Conservation (phyloP, 345 rosid genomes). For the Draba incana region DNA sequence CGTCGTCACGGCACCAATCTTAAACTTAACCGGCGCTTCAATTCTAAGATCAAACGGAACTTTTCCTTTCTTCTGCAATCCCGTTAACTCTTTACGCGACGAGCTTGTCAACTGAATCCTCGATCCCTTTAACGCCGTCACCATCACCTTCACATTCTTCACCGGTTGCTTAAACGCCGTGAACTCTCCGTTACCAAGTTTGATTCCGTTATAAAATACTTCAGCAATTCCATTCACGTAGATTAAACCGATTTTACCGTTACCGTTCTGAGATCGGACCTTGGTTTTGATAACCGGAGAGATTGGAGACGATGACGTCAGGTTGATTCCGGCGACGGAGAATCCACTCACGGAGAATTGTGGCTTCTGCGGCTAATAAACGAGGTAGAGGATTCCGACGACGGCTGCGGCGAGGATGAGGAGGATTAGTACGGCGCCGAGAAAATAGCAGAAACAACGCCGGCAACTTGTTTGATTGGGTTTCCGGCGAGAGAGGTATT, state of each 20-base stretch:
- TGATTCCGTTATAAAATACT: constrained; percentile 43
- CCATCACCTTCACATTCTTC: constrained; percentile 56
- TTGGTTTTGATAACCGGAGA: constrained; percentile 58
- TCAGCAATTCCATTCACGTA: constrained; percentile 49
- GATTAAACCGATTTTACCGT: constrained; percentile 61
- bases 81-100: constrained; percentile 34
- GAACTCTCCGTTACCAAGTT: constrained; percentile 50
- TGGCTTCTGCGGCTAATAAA: constrained; percentile 65
- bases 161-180: constrained; percentile 62
- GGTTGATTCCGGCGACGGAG: constrained; percentile 59
- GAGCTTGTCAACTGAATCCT: constrained; percentile 49
- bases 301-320: constrained; percentile 45
- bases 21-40: constrained; percentile 69
- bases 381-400: constrained; percentile 60
- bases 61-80: constrained; percentile 40
- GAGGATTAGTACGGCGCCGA: constrained; percentile 39
- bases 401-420: constrained; percentile 44
- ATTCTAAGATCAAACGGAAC: constrained; percentile 58
- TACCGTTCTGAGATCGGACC: constrained; percentile 55
- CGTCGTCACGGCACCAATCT: constrained; percentile 59
- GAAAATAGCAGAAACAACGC: constrained; percentile 50
- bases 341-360: constrained; percentile 52
- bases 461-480: constrained; percentile 43
- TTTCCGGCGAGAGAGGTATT: constrained; percentile 53
- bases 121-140: constrained; percentile 46